Evolutionary conservation across 768 basidiomycete species (phyloP), one percentile per base, ranked within the genome.

Genomic region (Calocybe cyanea): DNA sequence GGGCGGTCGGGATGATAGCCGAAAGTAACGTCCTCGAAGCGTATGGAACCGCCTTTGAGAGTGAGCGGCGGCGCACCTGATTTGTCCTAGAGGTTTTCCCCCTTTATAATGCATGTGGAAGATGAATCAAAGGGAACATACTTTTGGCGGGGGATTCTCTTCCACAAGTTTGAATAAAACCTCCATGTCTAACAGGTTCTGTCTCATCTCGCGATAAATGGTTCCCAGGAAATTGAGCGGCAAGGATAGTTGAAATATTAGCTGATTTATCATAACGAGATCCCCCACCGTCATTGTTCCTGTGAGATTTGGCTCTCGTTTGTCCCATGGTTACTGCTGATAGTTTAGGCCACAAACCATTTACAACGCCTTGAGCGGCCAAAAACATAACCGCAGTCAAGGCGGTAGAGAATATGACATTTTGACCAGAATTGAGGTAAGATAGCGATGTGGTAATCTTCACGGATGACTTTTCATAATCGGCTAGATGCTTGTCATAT

Each of bases 221-320:
- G 93, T 91, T 1, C 92, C 96, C 48, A 99, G 70, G 68, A 99
- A 99, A 67, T 98, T 98, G 50, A 99, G 81, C 3, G 96, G 96
- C 24, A 98, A 69, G 0, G 93, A 96, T 0, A 99, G 71, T 60
- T 99, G 96, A 72, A 99, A 99, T 25, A 98, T 92, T 19, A 99
- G 77, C 60, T 97, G 95, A 64, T 99, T 99, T 56, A 96, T 87
- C 95, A 99, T 98, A 55, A 99, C 96, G 11, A 99, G 79, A 58
- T 99, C 96, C 7, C 96, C 96, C 18, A 99, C 80, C 3, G 94
- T 96, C 95, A 99, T 98, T 0, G 90, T 92, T 7, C 93, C 94
- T 94, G 14, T n/a, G 51, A 10, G 21, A 9, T 19, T 2, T 49
- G 35, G 49, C 37, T 24, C 34, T 15, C 13, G 30, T 37, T 34